A percentile compares a stretch with the other conserved stretches of the same genome.
These are phyloP conservation scores for Juglanconis sp. DNA, from an alignment of 2,329 filamentous ascomycete species.

Conservation along the genomic window DNA sequence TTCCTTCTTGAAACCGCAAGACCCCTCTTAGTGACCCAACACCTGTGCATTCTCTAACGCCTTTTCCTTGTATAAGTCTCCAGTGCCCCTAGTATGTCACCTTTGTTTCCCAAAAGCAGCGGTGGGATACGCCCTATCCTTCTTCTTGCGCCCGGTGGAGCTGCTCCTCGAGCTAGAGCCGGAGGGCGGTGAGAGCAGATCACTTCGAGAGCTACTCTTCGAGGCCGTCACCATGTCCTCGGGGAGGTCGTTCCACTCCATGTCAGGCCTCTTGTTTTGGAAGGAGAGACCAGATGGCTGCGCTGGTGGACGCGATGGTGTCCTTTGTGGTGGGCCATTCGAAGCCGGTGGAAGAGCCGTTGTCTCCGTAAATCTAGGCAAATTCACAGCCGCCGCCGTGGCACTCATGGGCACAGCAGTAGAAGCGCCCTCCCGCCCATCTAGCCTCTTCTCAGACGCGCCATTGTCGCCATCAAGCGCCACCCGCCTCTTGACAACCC, in stretches of 20 bases:
- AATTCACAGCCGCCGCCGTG: constrained; percentile 28
- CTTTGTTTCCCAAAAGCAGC: constrained; percentile 53
- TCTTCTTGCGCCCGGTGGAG: constrained; percentile 47
- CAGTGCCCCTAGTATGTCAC: neutral
- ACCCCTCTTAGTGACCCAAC: neutral
- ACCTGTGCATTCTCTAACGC: neutral
- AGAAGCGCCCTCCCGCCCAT: neutral
- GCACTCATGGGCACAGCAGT: constrained; percentile 20
- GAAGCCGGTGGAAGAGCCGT: constrained; percentile 16
- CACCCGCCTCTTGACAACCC: constrained; percentile 48
- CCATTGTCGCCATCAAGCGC: constrained; percentile 2
- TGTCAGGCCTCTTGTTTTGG: constrained; percentile 57
- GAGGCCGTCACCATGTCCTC: constrained; percentile 49
- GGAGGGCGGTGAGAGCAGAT: constrained; percentile 29
- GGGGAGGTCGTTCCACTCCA: constrained; percentile 65
- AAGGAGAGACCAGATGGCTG: constrained; percentile 42
- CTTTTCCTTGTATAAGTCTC: neutral
- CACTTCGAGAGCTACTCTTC: constrained; percentile 19
- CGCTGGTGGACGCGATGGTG: constrained; percentile 18
- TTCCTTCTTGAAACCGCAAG: neutral
- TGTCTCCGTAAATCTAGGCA: constrained; percentile 10
- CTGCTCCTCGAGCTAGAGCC: constrained; percentile 53
- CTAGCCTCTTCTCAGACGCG: neutral
- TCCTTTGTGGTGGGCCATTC: neutral
- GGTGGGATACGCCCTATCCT: constrained; percentile 58